Evolutionary conservation across 1,284 basidiomycete species (phyloP).

Genomic region (Porodaedalea pini): DNA sequence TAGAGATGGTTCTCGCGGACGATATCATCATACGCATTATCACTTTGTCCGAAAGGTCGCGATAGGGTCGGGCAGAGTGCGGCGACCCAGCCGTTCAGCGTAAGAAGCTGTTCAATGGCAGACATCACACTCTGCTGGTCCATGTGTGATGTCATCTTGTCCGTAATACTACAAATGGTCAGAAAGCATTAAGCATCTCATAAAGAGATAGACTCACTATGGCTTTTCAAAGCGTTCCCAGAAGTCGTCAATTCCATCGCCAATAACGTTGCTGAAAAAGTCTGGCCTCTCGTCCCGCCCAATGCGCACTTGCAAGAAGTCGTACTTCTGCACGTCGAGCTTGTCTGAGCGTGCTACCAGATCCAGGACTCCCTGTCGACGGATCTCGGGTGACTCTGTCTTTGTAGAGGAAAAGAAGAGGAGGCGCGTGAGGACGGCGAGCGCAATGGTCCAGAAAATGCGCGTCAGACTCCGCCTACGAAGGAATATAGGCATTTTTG

Average conservation of each 20-base stretch:
- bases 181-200: constrained; percentile 1
- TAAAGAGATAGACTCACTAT: constrained; percentile 52
- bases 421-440: constrained; percentile 34
- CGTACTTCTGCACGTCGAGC: constrained; percentile 83
- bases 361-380: constrained; percentile 81
- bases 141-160: constrained; percentile 77
- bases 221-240: constrained; percentile 91
- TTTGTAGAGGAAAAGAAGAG: constrained; percentile 43
- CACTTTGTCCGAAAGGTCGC: constrained; percentile 88
- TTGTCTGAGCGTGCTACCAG: constrained; percentile 80
- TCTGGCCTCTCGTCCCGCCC: constrained; percentile 82
- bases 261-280: constrained; percentile 71
- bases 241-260: constrained; percentile 77
- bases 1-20: constrained; percentile 80
- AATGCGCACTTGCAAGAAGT: constrained; percentile 81
- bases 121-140: constrained; percentile 85
- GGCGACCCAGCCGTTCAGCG: constrained; percentile 98
- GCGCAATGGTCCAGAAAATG: constrained; percentile 29
- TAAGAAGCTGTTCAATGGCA: constrained; percentile 86
- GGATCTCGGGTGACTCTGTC: constrained; percentile 50
- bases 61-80: constrained; percentile 87
- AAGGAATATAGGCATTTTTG: constrained; percentile 32
- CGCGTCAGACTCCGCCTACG: constrained; percentile 37
- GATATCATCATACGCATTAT: constrained; percentile 85
- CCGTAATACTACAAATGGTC: constrained; percentile 54